Evolutionary conservation across 179 eudicot genomes (phyloP).

Genomic region (Spinacia oleracea): DNA sequence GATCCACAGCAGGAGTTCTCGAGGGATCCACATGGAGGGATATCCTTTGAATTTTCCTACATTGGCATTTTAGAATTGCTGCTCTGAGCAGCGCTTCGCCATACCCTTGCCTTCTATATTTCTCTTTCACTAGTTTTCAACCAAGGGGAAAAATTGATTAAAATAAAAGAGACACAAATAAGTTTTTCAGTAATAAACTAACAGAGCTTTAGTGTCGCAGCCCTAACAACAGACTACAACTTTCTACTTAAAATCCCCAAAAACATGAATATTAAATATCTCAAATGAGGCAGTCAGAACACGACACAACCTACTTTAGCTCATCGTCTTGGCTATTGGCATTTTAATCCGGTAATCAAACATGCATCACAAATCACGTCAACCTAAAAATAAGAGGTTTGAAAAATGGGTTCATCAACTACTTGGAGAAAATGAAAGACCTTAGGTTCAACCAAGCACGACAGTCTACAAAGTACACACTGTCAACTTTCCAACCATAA

Average conservation of each 20-base stretch:
- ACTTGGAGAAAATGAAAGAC: background rate
- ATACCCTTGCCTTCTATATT: slow-evolving; percentile 57
- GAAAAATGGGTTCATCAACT: background rate
- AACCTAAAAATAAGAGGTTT: background rate
- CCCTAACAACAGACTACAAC: background rate
- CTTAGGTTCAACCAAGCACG: background rate
- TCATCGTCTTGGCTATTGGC: no score
- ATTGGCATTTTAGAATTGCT: slow-evolving; percentile 71
- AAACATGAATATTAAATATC: no score
- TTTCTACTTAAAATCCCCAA: background rate
- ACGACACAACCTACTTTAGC: no score
- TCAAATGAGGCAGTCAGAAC: no score
- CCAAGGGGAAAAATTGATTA: background rate
- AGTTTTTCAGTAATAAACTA: background rate
- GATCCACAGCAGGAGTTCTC: slow-evolving; percentile 65
- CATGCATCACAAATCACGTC: background rate
- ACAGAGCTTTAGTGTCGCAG: background rate
- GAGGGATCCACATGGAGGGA: slow-evolving; percentile 89
- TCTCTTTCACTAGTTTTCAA: slow-evolving; percentile 63
- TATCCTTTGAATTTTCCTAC: slow-evolving; percentile 57
- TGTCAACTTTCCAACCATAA: background rate
- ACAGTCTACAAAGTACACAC: background rate
- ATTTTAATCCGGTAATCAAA: no score
- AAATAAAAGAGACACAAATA: background rate
- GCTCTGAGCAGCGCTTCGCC: slow-evolving; percentile 74